These are phyloP conservation scores for Schizonepeta tenuifolia DNA, from an alignment of 257 asterid species.

Conservation along the genomic window DNA sequence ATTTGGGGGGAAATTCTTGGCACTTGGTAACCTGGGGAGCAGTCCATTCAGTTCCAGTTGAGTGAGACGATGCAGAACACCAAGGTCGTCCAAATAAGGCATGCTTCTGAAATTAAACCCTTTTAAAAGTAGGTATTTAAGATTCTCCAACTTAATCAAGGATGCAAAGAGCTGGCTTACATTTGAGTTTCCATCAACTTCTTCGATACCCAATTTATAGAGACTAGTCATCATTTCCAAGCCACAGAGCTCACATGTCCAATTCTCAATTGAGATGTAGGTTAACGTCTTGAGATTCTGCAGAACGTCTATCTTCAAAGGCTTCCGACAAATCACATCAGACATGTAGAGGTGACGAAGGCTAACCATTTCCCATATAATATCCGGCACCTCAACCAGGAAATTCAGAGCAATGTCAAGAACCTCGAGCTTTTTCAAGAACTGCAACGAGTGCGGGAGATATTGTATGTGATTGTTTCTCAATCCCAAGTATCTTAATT, in stretches of 20 bases:
- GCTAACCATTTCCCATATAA: not conserved
- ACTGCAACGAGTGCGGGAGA: constrained; percentile 30
- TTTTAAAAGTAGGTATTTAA: not conserved
- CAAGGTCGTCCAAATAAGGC: not conserved
- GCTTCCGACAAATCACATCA: not conserved
- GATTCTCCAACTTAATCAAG: not conserved
- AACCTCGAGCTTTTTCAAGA: no score
- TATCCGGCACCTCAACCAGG: not conserved
- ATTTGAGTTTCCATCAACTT: not conserved
- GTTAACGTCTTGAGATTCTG: not conserved
- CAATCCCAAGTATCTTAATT: constrained; percentile 30
- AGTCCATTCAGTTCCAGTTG: not conserved
- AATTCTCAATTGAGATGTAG: not conserved
- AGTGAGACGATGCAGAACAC: not conserved
- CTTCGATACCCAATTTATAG: not conserved
- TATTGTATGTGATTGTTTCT: not conserved
- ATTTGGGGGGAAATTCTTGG: not conserved
- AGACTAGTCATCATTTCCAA: not conserved
- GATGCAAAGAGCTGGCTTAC: not conserved
- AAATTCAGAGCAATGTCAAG: constrained; percentile 11
- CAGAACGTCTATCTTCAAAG: not conserved
- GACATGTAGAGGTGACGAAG: not conserved
- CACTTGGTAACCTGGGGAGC: not conserved
- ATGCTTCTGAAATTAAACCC: not conserved
- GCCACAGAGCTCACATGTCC: not conserved